Evolutionary conservation across 192 early-diverging fungal species (phyloP).

Genomic region (Coemansia sp.): DNA sequence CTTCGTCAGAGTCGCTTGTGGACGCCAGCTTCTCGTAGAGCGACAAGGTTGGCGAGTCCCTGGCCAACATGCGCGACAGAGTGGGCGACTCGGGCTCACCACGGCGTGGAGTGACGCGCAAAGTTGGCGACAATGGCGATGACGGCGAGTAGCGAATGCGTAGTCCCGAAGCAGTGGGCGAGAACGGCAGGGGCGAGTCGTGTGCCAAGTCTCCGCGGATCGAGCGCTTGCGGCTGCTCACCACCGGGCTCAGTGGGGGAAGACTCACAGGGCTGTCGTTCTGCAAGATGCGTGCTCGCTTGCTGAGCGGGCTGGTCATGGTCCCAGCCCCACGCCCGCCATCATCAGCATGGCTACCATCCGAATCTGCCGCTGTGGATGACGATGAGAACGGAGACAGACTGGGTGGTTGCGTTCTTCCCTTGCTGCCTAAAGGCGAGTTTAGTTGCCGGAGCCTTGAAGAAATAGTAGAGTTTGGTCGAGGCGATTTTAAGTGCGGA

Average conservation of each 20-base stretch:
- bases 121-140: constrained; percentile 50
- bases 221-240: constrained; percentile 50
- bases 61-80: constrained; percentile 34
- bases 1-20: constrained; percentile 32
- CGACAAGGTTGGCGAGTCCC: constrained; percentile 37
- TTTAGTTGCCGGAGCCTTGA: constrained; percentile 41
- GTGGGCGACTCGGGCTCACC: constrained; percentile 57
- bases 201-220: constrained; percentile 32
- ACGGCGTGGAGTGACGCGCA: constrained; percentile 35
- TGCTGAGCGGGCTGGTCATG: constrained; percentile 44
- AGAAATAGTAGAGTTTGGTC: constrained; percentile 46
- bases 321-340: constrained; percentile 14
- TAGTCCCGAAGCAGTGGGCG: constrained; percentile 42
- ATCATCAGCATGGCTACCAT: neutral
- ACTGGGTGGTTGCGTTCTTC: constrained; percentile 2
- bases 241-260: constrained; percentile 57
- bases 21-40: constrained; percentile 43
- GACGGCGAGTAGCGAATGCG: constrained; percentile 53
- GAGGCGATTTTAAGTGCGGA: constrained; percentile 53
- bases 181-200: constrained; percentile 45
- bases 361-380: neutral
- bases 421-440: constrained; percentile 16
- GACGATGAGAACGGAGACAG: neutral
- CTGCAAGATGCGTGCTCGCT: constrained; percentile 50
- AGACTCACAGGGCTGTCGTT: constrained; percentile 51